Evolutionary conservation across 1,284 basidiomycete genomes (phyloP).

Genomic region (Rhodofomes roseus): DNA sequence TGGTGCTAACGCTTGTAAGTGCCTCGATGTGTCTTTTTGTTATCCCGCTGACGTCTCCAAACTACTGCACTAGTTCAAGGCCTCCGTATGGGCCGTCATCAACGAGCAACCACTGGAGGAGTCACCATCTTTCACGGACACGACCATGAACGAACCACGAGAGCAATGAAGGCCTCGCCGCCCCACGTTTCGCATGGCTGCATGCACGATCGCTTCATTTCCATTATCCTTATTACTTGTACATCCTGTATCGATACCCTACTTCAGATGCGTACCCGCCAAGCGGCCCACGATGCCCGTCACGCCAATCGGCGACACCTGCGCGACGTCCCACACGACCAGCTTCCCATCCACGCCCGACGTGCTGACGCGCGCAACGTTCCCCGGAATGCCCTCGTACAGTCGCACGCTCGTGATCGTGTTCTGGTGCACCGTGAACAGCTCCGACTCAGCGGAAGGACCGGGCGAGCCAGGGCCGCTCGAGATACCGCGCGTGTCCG

Average conservation of each 20-base stretch:
- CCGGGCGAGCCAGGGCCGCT: constrained; percentile 38
- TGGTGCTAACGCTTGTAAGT: constrained; percentile 84
- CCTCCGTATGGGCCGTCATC: constrained; percentile 92
- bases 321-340: constrained; percentile 84
- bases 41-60: neutral
- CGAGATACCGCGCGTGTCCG: constrained; percentile 82
- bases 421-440: constrained; percentile 94
- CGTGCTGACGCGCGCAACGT: constrained; percentile 80
- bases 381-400: constrained; percentile 61
- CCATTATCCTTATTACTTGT: constrained; percentile 4
- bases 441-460: constrained; percentile 59
- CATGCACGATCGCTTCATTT: neutral
- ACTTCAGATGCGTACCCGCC: constrained; percentile 48
- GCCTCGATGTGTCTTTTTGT: neutral
- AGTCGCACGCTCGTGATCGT: constrained; percentile 91
- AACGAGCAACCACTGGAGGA: constrained; percentile 74
- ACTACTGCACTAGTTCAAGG: constrained; percentile 69
- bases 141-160: constrained; percentile 33
- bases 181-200: neutral
- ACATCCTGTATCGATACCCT: constrained; percentile 20
- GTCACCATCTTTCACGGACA: constrained; percentile 27
- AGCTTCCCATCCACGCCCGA: constrained; percentile 94
- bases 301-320: constrained; percentile 35
- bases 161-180: constrained; percentile 3
- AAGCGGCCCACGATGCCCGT: constrained; percentile 30